Conservation (phyloP, 768 basidiomycete genomes). For the Rhodosporidiobolus odoratus region DNA sequence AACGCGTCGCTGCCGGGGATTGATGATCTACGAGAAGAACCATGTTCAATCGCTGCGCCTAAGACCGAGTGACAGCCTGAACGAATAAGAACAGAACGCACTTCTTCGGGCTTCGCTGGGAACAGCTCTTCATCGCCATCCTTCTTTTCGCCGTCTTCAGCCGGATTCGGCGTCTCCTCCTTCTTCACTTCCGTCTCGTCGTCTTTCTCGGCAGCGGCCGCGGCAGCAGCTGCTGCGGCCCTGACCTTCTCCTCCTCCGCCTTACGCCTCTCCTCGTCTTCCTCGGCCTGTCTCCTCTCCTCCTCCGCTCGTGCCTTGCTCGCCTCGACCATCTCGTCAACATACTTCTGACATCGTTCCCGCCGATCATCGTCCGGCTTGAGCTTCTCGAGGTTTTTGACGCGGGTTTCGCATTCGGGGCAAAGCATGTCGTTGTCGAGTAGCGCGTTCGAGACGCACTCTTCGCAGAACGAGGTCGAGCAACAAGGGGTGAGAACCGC, state of each 20-base stretch:
- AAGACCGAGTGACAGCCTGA: background rate
- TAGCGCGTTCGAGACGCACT: slow-evolving; percentile 90
- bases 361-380: slow-evolving; percentile 72
- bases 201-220: slow-evolving; percentile 52
- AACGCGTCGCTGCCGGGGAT: slow-evolving; percentile 21
- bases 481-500: slow-evolving; percentile 96
- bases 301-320: slow-evolving; percentile 44
- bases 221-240: slow-evolving; percentile 19
- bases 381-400: slow-evolving; percentile 82
- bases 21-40: slow-evolving; percentile 9
- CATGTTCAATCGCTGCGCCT: background rate
- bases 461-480: slow-evolving; percentile 84
- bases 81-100: background rate
- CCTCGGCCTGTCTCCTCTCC: slow-evolving; percentile 49
- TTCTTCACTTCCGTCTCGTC: slow-evolving; percentile 55
- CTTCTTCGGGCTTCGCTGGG: slow-evolving; percentile 28
- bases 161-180: slow-evolving; percentile 40
- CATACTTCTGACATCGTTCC: slow-evolving; percentile 70
- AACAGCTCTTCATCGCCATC: slow-evolving; percentile 38
- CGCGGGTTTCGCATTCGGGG: slow-evolving; percentile 80
- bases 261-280: slow-evolving; percentile 51
- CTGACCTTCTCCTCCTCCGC: slow-evolving; percentile 24
- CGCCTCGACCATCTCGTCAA: slow-evolving; percentile 55
- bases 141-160: slow-evolving; percentile 13
- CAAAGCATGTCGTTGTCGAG: slow-evolving; percentile 93